Evolutionary conservation across 306 rosid genomes (phyloP).

Genomic region (Cicer bijugum): DNA sequence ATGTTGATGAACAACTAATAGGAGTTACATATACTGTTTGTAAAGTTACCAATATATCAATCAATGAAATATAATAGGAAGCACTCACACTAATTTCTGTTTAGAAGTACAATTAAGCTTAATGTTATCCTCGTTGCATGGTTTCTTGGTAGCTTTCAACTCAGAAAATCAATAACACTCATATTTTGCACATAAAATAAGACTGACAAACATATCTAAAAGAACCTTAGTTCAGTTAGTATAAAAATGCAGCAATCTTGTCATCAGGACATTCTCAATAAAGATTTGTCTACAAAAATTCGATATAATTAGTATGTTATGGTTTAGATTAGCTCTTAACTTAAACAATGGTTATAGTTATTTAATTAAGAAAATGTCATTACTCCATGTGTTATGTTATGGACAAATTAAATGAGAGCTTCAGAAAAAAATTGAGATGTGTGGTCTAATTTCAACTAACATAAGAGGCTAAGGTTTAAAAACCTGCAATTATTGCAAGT

Average conservation of each 20-base stretch:
- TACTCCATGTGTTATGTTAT: background rate
- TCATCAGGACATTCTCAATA: slow-evolving; percentile 11
- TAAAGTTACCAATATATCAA: slow-evolving; percentile 9
- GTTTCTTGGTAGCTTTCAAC: slow-evolving; percentile 46
- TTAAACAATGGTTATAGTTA: background rate
- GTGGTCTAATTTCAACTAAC: background rate
- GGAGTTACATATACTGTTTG: slow-evolving; percentile 28
- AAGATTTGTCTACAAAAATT: background rate
- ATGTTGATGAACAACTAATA: slow-evolving; percentile 48
- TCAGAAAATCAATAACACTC: slow-evolving; percentile 22
- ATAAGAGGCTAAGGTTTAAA: background rate
- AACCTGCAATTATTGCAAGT: background rate
- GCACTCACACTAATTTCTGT: slow-evolving; percentile 64
- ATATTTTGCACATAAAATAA: background rate
- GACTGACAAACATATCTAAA: background rate
- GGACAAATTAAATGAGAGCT: slow-evolving; percentile 1
- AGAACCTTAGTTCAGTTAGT: background rate
- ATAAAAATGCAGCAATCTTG: slow-evolving; percentile 12
- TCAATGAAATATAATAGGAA: slow-evolving; percentile 27
- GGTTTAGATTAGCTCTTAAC: background rate
- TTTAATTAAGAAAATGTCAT: background rate
- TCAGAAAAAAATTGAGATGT: background rate
- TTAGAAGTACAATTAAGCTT: slow-evolving; percentile 67
- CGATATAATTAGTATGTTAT: background rate
- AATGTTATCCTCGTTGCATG: slow-evolving; percentile 40